phyloP scores from a whole-genome alignment of 768 basidiomycete species.

The Lactifluus piperatus region DNA sequence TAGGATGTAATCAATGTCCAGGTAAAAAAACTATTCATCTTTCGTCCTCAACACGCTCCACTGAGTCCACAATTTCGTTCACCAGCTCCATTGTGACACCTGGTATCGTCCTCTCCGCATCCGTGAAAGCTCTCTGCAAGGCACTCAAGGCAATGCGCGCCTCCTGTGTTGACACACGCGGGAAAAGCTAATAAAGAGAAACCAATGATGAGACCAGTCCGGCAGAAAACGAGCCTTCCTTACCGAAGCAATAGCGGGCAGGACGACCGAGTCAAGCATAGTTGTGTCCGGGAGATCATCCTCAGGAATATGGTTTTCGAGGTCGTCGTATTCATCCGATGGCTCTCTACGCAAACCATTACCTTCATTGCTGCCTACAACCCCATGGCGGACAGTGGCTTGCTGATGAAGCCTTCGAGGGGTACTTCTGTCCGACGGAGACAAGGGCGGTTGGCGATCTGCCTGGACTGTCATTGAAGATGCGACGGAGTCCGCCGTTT shows the following conservation, averaged over 20 bases:
- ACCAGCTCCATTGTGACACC: conserved; percentile 90
- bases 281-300: conserved; percentile 62
- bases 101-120: conserved; percentile 92
- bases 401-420: conserved; percentile 43
- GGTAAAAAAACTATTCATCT: conserved; percentile 29
- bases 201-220: not conserved
- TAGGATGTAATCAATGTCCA: not conserved
- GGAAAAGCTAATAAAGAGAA: conserved; percentile 60
- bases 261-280: conserved; percentile 93
- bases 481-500: conserved; percentile 24
- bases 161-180: conserved; percentile 88
- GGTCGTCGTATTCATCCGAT: conserved; percentile 58
- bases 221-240: conserved; percentile 26
- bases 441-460: conserved; percentile 48
- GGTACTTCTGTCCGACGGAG: conserved; percentile 28
- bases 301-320: conserved; percentile 45
- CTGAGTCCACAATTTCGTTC: conserved; percentile 89
- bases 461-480: conserved; percentile 44
- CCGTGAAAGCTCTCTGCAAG: conserved; percentile 86
- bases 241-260: conserved; percentile 95
- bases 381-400: conserved; percentile 54
- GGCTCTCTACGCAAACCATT: conserved; percentile 36
- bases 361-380: conserved; percentile 23
- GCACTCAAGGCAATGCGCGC: conserved; percentile 78
- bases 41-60: conserved; percentile 81